Conservation (phyloP, 495 filamentous ascomycete genomes). For the Aspergillus haitiensis region DNA sequence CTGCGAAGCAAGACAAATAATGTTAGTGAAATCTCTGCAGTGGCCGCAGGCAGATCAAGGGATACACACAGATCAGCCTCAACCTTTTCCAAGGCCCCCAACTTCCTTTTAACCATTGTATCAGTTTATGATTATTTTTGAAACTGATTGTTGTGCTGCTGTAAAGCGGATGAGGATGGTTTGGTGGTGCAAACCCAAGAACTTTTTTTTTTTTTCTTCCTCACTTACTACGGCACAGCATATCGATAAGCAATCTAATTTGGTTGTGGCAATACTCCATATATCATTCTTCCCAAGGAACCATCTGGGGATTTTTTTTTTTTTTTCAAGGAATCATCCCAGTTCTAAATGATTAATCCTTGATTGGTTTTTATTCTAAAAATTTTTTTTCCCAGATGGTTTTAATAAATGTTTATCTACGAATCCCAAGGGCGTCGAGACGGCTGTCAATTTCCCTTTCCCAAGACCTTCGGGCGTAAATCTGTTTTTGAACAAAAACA, state of each 20-base stretch:
- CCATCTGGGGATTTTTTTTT: too few species aligned
- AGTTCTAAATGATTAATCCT: too few species aligned
- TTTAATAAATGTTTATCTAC: neutral
- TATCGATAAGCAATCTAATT: conserved; percentile 43
- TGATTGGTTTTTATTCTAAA: neutral
- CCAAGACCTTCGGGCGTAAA: neutral
- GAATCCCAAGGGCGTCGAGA: neutral
- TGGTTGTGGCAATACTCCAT: too few species aligned
- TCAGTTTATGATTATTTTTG: conserved; percentile 3
- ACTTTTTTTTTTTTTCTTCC: conserved; percentile 47
- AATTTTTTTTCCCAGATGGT: neutral
- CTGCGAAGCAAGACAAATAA: conserved; percentile 39
- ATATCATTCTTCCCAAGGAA: too few species aligned
- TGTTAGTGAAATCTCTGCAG: conserved; percentile 23
- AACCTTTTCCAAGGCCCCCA: conserved; percentile 90
- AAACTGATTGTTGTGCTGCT: conserved; percentile 12
- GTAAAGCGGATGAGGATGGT: conserved; percentile 22
- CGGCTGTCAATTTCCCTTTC: neutral
- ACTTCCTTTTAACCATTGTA: conserved; percentile 78
- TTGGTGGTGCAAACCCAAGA: conserved; percentile 28
- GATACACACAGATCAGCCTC: conserved; percentile 75
- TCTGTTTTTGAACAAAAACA: conserved; percentile 7
- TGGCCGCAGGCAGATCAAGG: conserved; percentile 14
- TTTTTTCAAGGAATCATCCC: too few species aligned
- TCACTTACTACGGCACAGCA: conserved; percentile 17